Evolutionary conservation across 192 early-diverging fungal genomes (phyloP), one percentile per base, ranked within the genome.

Genomic region (Entomortierella lignicola): DNA sequence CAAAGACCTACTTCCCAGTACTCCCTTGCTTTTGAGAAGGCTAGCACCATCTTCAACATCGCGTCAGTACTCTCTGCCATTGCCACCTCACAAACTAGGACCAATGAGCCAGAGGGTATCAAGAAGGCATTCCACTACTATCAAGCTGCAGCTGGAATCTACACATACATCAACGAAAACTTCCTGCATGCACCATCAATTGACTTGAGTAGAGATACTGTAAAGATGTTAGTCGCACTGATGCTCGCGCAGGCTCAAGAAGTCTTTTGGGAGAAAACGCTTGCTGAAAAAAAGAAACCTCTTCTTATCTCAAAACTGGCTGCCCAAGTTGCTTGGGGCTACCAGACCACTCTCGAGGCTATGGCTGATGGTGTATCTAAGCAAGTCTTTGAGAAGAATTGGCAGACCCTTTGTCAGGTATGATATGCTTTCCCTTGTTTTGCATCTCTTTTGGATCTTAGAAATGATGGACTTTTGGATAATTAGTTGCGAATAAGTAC

Each of bases 171-270:
- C 84, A 98, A 94, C 82, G 96, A 99, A 66, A 99, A 97, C 83
- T 99, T 99, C 81, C 82, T 98, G 59, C 98, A 99, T 70, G 95
- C 98, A 25, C 98, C 98, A 0, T 95, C 94, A 10, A 84, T 91
- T 4, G 98, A 99, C 81, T 77, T 99, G 50, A 93, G 95, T 62
- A 86, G 94, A 31, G 96, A 98, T 50, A 93, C 94, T 2, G 92
- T 98, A 59, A 96, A 94, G 60, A 85, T 93, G 54, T 79, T 99
- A 18, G 86, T 86, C 23, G 87, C 94, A 34, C 83, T 97, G 55
- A 97, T 97, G 96, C 83, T 98, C 41, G 94, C 93, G 1, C 97
- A 98, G 82, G 95, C 96, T 1, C 98, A 99, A 66, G 98, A 99
- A 79, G 91, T 92, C 68, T 93, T 94, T 57, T 69, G 95, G 47